A percentile compares a stretch with the other conserved stretches of the same genome.
Conservation (phyloP, 306 rosid species). For the Acacia confusa region DNA sequence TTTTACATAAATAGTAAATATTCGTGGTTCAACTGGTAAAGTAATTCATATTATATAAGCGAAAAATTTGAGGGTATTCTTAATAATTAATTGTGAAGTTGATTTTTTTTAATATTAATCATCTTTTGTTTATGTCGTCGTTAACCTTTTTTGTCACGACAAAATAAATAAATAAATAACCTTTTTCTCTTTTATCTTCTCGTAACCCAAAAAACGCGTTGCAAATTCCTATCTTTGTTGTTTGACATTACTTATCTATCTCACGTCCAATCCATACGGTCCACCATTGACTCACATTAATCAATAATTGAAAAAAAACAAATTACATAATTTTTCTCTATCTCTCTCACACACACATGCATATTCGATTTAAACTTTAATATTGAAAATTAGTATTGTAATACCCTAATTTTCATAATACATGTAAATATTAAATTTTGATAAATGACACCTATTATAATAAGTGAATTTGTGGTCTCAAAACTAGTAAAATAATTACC, state of each 20-base stretch:
- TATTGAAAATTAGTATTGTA: too few relatives aligned
- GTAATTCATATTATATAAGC: too few relatives aligned
- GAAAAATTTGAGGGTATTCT: not conserved
- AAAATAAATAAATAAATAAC: not conserved
- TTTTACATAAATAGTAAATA: too few relatives aligned
- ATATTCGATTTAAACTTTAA: not conserved
- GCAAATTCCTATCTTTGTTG: slow-evolving; percentile 8
- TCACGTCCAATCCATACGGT: slow-evolving; percentile 36
- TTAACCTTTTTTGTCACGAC: not conserved
- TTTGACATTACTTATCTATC: slow-evolving; percentile 20
- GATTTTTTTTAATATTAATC: slow-evolving; percentile 1
- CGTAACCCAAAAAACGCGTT: slow-evolving; percentile 41
- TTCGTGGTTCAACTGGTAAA: too few relatives aligned
- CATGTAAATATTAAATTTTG: too few relatives aligned
- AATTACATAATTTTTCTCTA: not conserved
- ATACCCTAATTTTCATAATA: too few relatives aligned
- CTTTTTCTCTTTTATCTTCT: slow-evolving; percentile 3
- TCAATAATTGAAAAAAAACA: not conserved
- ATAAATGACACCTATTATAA: too few relatives aligned
- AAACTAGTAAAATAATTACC: too few relatives aligned
- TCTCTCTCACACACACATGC: not conserved
- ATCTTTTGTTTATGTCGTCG: not conserved
- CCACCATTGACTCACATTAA: not conserved
- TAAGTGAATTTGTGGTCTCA: too few relatives aligned
- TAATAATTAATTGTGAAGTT: not conserved